Percentiles rank a stretch among this genome's conserved stretches.
Conservation (phyloP, 331 rosid genomes). For the Pyrus hybrid region DNA sequence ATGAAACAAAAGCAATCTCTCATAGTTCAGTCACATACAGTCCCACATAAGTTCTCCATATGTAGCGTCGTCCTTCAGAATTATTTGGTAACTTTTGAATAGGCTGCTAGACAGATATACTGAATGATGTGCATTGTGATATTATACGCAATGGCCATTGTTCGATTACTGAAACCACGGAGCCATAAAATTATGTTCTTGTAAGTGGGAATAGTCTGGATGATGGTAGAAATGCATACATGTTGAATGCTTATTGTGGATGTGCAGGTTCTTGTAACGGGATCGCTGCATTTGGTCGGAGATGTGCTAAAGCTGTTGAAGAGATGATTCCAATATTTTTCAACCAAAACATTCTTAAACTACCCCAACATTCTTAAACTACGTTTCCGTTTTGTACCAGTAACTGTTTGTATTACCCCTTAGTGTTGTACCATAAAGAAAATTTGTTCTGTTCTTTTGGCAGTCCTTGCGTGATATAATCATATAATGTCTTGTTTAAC, state of each 20-base stretch:
- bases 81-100: too few species aligned
- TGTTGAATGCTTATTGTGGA: neutral
- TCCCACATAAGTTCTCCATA: too few species aligned
- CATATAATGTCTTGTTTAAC: neutral
- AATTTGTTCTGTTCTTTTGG: neutral
- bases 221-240: neutral
- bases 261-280: slow-evolving; percentile 76
- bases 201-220: neutral
- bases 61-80: too few species aligned
- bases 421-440: neutral
- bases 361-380: neutral
- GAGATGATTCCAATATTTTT: slow-evolving; percentile 18
- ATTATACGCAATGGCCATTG: too few species aligned
- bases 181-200: neutral
- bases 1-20: neutral
- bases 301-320: slow-evolving; percentile 39
- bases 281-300: slow-evolving; percentile 68
- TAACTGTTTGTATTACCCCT: neutral
- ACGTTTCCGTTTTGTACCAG: neutral
- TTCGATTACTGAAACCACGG: neutral
- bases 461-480: neutral
- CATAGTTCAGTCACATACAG: neutral
- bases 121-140: too few species aligned
- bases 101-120: too few species aligned
- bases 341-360: slow-evolving; percentile 7